Evolutionary conservation across 352 stramenopile species (phyloP).

Genomic region (Globisporangium acanthophoron): DNA sequence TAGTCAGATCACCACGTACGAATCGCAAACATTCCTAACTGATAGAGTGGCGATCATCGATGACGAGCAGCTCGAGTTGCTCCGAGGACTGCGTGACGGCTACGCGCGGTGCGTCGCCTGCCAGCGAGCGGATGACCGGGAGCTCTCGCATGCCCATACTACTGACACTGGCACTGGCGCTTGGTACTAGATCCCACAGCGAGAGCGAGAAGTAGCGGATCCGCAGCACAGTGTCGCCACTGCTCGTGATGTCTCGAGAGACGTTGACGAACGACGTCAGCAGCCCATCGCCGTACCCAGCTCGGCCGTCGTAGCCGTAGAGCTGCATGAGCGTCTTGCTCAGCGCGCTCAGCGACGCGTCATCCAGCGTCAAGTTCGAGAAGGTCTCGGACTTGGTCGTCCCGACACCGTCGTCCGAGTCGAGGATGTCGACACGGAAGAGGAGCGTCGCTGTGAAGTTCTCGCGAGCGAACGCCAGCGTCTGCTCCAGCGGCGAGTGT

Average conservation of each 20-base stretch:
- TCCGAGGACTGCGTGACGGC: background rate
- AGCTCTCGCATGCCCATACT: background rate
- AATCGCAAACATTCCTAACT: background rate
- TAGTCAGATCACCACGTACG: background rate
- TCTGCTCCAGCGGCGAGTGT: conserved; percentile 10
- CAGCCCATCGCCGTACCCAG: background rate
- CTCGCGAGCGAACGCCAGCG: background rate
- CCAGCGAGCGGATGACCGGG: background rate
- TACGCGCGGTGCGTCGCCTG: background rate
- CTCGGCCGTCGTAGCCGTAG: background rate
- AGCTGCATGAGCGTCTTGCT: conserved; percentile 1
- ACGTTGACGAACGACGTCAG: background rate
- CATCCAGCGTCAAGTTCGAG: background rate
- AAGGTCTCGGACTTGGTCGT: background rate
- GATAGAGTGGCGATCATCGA: background rate
- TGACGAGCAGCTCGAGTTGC: background rate
- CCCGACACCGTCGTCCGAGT: background rate
- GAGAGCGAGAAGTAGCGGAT: conserved; percentile 1
- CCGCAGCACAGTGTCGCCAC: background rate
- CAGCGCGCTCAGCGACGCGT: background rate
- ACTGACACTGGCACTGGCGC: background rate
- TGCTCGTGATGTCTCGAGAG: background rate
- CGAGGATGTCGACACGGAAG: conserved; percentile 1
- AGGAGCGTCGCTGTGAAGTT: conserved; percentile 5
- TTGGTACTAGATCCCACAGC: background rate